These are phyloP conservation scores for Fusarium hainanense DNA, from an alignment of 2,329 filamentous ascomycete genomes.

Conservation along the genomic window DNA sequence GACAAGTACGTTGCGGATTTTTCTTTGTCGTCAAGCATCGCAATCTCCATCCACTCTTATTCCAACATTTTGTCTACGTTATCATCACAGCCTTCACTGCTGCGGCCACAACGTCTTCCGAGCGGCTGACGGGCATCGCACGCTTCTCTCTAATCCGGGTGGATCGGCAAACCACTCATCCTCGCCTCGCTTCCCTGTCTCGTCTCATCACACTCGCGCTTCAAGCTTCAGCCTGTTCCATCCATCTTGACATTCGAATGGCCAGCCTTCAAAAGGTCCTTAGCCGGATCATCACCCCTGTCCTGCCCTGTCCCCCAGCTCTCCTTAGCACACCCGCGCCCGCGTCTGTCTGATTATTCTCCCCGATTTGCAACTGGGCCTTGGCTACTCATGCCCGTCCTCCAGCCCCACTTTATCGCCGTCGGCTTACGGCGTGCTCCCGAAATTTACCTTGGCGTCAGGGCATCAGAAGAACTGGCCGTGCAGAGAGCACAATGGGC, in stretches of 20 bases:
- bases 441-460: slow-evolving; percentile 32
- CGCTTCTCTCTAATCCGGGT: slow-evolving; percentile 16
- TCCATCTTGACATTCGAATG: slow-evolving; percentile 35
- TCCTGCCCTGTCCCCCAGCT: slow-evolving; percentile 30
- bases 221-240: slow-evolving; percentile 23
- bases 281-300: slow-evolving; percentile 30
- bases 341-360: slow-evolving; percentile 25
- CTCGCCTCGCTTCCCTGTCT: slow-evolving; percentile 30
- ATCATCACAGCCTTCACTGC: slow-evolving; percentile 6
- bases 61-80: not conserved
- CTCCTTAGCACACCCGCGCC: slow-evolving; percentile 34
- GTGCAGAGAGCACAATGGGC: not conserved
- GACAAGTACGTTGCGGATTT: slow-evolving; percentile 64
- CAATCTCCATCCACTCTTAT: slow-evolving; percentile 6
- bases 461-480: not conserved
- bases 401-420: slow-evolving; percentile 40
- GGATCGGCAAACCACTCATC: slow-evolving; percentile 36
- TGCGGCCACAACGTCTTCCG: slow-evolving; percentile 9
- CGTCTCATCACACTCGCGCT: slow-evolving; percentile 33
- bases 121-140: not conserved
- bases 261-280: slow-evolving; percentile 32
- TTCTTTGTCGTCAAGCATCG: slow-evolving; percentile 6
- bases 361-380: slow-evolving; percentile 29
- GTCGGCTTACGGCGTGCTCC: slow-evolving; percentile 41
- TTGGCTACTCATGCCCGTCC: slow-evolving; percentile 21